A percentile compares a stretch with the other conserved stretches of the same genome.
Conservation (phyloP, 345 rosid species). For the Salix arbutifolia region DNA sequence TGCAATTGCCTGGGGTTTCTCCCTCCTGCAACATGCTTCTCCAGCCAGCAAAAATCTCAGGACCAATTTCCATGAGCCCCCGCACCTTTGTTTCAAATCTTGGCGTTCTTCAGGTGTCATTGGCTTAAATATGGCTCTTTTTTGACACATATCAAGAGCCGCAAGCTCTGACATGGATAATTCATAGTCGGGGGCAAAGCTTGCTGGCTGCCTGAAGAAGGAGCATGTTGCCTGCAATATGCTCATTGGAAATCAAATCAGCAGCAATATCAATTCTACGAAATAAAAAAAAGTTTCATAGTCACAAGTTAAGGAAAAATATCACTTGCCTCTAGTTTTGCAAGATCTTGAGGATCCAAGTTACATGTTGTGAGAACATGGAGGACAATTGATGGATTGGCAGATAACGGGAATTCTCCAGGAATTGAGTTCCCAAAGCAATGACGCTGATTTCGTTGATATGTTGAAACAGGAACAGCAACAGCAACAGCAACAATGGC, state of each 20-base stretch:
- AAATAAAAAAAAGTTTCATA: conserved; percentile 3
- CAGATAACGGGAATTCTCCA: conserved; percentile 98
- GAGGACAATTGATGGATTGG: conserved; percentile 86
- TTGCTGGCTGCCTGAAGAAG: conserved; percentile 93
- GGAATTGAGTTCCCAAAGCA: conserved; percentile 76
- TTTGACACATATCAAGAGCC: conserved; percentile 88
- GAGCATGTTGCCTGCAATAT: conserved; percentile 84
- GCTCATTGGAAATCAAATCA: conserved; percentile 42
- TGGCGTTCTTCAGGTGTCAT: conserved; percentile 64
- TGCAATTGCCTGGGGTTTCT: conserved; percentile 87
- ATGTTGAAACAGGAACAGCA: conserved; percentile 45
- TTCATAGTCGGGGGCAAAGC: conserved; percentile 67
- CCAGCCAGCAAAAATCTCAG: conserved; percentile 78
- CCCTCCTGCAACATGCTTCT: conserved; percentile 83
- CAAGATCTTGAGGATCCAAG: conserved; percentile 92
- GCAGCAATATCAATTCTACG: conserved; percentile 55
- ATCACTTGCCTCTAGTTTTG: conserved; percentile 83
- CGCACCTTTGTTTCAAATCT: conserved; percentile 66
- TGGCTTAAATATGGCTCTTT: conserved; percentile 72
- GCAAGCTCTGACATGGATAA: conserved; percentile 90
- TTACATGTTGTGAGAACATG: conserved; percentile 83
- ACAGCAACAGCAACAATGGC: conserved; percentile 48
- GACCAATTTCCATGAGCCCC: conserved; percentile 94
- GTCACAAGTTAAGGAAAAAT: conserved; percentile 10
- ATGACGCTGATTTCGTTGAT: conserved; percentile 68